Conservation (phyloP, 345 rosid species). For the Acer saccharum region DNA sequence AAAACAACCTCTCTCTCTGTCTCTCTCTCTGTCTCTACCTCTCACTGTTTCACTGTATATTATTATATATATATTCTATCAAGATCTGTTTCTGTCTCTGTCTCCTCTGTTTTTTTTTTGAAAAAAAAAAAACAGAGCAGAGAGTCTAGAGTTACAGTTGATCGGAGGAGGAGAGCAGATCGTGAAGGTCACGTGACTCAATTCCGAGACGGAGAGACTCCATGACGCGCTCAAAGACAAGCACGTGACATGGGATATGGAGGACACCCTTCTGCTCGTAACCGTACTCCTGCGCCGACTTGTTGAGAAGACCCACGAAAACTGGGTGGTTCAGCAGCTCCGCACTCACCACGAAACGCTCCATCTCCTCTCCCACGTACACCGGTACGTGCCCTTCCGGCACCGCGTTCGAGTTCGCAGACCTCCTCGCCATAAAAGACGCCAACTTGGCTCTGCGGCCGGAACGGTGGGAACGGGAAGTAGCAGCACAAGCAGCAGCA, state of each 20-base stretch:
- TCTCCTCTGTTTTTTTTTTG: neutral
- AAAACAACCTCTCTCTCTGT: neutral
- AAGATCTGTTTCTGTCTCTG: neutral
- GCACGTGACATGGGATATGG: conserved; percentile 85
- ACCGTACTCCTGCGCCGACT: conserved; percentile 93
- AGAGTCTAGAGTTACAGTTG: conserved; percentile 1
- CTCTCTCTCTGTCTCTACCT: neutral
- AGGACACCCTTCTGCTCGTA: conserved; percentile 93
- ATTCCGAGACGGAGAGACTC: conserved; percentile 83
- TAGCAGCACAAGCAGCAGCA: too few relatives aligned
- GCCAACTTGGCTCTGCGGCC: too few relatives aligned
- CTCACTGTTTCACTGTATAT: neutral
- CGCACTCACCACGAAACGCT: conserved; percentile 80
- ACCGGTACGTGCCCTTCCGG: conserved; percentile 90
- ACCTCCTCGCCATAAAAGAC: conserved; percentile 21
- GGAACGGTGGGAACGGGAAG: too few relatives aligned
- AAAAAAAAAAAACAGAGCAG: neutral
- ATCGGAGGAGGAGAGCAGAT: conserved; percentile 32
- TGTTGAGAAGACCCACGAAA: conserved; percentile 65
- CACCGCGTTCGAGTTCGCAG: conserved; percentile 35
- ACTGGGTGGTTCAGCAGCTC: conserved; percentile 90
- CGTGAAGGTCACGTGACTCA: conserved; percentile 55
- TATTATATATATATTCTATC: neutral
- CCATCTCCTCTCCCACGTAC: conserved; percentile 94
- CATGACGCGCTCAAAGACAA: conserved; percentile 76